Evolutionary conservation across 116 monocot genomes (phyloP), one percentile per base, ranked within the genome.

Genomic region (Cymodocea nodosa): DNA sequence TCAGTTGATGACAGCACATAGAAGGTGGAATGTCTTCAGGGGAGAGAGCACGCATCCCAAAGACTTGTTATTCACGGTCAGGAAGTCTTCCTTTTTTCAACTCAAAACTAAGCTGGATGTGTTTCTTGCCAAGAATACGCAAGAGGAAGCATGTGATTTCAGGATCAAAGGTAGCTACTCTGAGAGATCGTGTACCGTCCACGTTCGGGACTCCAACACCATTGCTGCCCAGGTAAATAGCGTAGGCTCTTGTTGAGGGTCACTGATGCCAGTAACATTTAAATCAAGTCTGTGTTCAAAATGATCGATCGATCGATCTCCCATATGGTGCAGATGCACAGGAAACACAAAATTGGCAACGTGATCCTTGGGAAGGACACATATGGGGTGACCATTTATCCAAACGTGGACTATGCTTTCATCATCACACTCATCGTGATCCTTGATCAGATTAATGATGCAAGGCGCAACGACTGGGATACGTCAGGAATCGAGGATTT

Each of bases 171-270:
- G 86, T 36, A 90, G 72, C 61, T 82, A 74, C 50, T 81, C 73
- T 37, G 49, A 70, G 24, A 79, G 83, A 64, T 78, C 78, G 17
- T 90, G 90, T 75, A 77, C 81, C 6, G 76, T 90, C 59, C 77
- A 77, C 64, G 74, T 55, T 16, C 74, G 68, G 25, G 60, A 77
- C 59, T 70, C 86, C 10, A 61, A 63, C 7, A 54, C 16, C 15
- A 64, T 83, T 22, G 70, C 86, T 70, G 86, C 90, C 68, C 83
- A 90, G 85, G 89, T 89, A 74, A 6, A 23, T 34, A 30, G 30
- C 30, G 3, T 30, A 30, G 30, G 30, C 30, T 3, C 30, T 30
- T 30, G 30, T 30, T 30, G 3, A 1, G n/a, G n/a, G n/a, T 30
- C 30, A 30, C 30, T 1, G 30, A 30, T 3, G n/a, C n/a, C n/a